Conservation (phyloP, 2,329 filamentous ascomycete species). For the Penicillium crustosum region DNA sequence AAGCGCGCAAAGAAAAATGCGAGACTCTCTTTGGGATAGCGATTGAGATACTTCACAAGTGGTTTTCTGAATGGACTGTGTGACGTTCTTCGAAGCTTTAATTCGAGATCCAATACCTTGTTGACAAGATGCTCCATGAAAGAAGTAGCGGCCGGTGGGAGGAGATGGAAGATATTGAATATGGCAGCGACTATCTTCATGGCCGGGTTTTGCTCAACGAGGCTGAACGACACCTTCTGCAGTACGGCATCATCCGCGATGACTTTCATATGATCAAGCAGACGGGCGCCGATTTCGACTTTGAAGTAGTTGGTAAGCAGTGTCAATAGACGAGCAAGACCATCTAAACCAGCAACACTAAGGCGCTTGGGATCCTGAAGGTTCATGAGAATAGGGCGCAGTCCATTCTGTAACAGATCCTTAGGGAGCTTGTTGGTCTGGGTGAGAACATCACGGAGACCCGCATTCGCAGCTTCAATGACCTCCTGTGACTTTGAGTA, state of each 20-base stretch:
- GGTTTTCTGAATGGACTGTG: slow-evolving; percentile 89
- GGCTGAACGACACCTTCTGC: slow-evolving; percentile 89
- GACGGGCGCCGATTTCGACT: slow-evolving; percentile 87
- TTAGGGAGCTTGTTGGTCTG: slow-evolving; percentile 92
- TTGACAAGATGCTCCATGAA: slow-evolving; percentile 91
- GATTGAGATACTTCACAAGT: slow-evolving; percentile 88
- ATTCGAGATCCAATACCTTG: slow-evolving; percentile 84
- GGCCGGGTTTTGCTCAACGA: slow-evolving; percentile 86
- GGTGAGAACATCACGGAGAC: slow-evolving; percentile 80
- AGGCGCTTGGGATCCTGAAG: slow-evolving; percentile 90
- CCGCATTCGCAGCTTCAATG: slow-evolving; percentile 89
- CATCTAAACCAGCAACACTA: slow-evolving; percentile 84
- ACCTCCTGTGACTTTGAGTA: slow-evolving; percentile 92
- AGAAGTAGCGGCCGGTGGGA: slow-evolving; percentile 82
- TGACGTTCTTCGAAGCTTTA: slow-evolving; percentile 78
- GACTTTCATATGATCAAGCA: slow-evolving; percentile 91
- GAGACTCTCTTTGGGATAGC: slow-evolving; percentile 88
- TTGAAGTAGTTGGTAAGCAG: slow-evolving; percentile 98
- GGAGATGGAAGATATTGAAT: slow-evolving; percentile 94
- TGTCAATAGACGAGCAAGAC: slow-evolving; percentile 82
- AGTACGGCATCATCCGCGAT: slow-evolving; percentile 78
- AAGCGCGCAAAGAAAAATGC: slow-evolving; percentile 73
- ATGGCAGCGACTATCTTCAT: slow-evolving; percentile 96
- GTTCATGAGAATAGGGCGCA: slow-evolving; percentile 94
- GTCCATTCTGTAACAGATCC: slow-evolving; percentile 87